Evolutionary conservation across 2,329 filamentous ascomycete species (phyloP).

Genomic region (Dactylellina cionopaga): DNA sequence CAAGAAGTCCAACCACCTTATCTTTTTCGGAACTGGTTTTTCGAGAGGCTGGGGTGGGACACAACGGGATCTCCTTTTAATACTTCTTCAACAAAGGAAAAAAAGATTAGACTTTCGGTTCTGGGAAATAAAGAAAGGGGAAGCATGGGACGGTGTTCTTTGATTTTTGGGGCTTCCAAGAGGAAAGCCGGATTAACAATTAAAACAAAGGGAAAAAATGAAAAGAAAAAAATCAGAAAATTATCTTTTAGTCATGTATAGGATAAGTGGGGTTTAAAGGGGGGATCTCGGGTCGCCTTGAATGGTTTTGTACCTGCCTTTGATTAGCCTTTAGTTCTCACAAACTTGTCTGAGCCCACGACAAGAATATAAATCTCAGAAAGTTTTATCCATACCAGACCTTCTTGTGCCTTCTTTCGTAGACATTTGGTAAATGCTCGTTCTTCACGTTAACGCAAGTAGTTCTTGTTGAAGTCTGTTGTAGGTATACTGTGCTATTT

Average conservation of each 20-base stretch:
- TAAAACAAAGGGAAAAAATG: conserved; percentile 48
- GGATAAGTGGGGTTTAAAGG: conserved; percentile 26
- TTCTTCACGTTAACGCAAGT: not conserved
- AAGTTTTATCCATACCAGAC: conserved; percentile 33
- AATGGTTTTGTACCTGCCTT: conserved; percentile 40
- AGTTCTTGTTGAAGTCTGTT: not conserved
- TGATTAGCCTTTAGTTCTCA: conserved; percentile 27
- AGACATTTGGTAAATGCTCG: no score
- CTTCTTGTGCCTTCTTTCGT: no score
- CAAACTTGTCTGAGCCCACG: conserved; percentile 48
- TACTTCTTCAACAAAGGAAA: conserved; percentile 36
- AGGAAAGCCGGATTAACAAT: conserved; percentile 24
- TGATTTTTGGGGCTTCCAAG: conserved; percentile 10
- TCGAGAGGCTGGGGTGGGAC: conserved; percentile 15
- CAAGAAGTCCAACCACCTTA: conserved; percentile 28
- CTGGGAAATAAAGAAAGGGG: not conserved
- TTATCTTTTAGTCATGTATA: not conserved
- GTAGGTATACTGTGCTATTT: not conserved
- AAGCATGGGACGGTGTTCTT: conserved; percentile 38
- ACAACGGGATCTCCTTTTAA: conserved; percentile 28
- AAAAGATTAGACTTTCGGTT: not conserved
- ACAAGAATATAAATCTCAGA: conserved; percentile 40
- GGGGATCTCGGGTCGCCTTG: conserved; percentile 30
- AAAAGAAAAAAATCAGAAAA: conserved; percentile 49
- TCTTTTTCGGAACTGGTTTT: conserved; percentile 48